Base-by-base conservation (phyloP, 1,284 basidiomycete species). In the Microbotryum lychnidis-dioicae region DNA sequence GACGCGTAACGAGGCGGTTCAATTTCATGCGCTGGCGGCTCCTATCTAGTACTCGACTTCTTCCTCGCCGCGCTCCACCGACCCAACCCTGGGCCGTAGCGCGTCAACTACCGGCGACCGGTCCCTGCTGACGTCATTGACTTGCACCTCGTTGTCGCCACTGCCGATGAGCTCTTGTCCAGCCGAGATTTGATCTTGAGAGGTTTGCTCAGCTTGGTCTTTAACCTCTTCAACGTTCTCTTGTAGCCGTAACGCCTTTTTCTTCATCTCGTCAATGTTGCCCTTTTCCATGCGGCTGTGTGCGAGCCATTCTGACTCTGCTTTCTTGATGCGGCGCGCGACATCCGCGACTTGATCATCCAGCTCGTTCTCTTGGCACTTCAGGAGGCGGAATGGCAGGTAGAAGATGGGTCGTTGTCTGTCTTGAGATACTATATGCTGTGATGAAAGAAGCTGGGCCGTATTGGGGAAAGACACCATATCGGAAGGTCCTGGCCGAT, bases 281-380 rank as follows among this genome's bases (percentile, higher is more conserved):
- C 12, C 37, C 12, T 57, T 4, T 61, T 49, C 60, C 61, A 65
- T 23, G 29, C 59, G 8, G 57, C 59, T 21, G 55, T 44, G n/a
- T 69, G 61, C 4, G 18, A n/a, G 16, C 57, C 42, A 14, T 62
- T 57, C 31, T 47, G 45, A 16, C 49, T 54, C 48, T 18, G 37
- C 21, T 42, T 42, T 42, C 16, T 42, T 42, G 37, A 42, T 14
- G 12, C 37, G 37, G 37, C 37, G 37, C 37, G 18, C 37, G 37
- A 42, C 33, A 21, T 65, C 63, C 23, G 57, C 60, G 20, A 65
- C 53, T 53, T 65, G 63, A 21, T 60, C 63, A 21, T 71, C 70
- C 45, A 71, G 69, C 25, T 65, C 58, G 57, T 71, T 67, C 46
- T 69, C 69, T 56, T 71, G 70, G n/a, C 56, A 62, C 4, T 64